Evolutionary conservation across 1,139 yeast species (phyloP).

Genomic region (Scheffersomyces insectosa): DNA sequence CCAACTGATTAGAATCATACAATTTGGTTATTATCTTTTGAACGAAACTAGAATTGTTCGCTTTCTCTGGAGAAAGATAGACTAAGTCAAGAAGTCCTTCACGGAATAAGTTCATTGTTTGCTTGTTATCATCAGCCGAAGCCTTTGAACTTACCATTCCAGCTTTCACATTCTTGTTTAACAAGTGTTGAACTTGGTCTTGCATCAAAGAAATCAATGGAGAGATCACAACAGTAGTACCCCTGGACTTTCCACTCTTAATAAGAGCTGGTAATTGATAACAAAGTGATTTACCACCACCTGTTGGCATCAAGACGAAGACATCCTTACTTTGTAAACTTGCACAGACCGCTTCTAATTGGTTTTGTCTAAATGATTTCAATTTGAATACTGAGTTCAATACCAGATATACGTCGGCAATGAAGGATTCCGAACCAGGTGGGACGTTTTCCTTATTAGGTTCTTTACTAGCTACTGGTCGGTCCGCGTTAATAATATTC

Average conservation of each 20-base stretch:
- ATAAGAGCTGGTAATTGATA: constrained; percentile 94
- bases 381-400: constrained; percentile 64
- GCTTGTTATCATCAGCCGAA: constrained; percentile 60
- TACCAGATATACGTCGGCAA: constrained; percentile 59
- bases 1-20: constrained; percentile 57
- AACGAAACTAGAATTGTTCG: constrained; percentile 72
- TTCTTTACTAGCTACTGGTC: constrained; percentile 8
- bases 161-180: constrained; percentile 68
- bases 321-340: constrained; percentile 83
- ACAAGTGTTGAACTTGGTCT: constrained; percentile 88
- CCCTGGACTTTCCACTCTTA: constrained; percentile 68
- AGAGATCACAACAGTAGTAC: constrained; percentile 89
- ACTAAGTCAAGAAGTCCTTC: constrained; percentile 73
- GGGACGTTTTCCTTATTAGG: constrained; percentile 17
- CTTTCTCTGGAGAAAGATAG: constrained; percentile 95
- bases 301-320: constrained; percentile 97
- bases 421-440: constrained; percentile 38
- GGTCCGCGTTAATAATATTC: constrained; percentile 19
- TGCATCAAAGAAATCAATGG: constrained; percentile 97
- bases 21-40: constrained; percentile 62
- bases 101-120: constrained; percentile 61
- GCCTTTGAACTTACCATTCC: constrained; percentile 88
- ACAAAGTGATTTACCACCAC: constrained; percentile 97
- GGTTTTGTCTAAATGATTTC: constrained; percentile 74
- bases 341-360: constrained; percentile 81